Evolutionary conservation across 768 basidiomycete species (phyloP).

Genomic region (Naganishia friedmannii): DNA sequence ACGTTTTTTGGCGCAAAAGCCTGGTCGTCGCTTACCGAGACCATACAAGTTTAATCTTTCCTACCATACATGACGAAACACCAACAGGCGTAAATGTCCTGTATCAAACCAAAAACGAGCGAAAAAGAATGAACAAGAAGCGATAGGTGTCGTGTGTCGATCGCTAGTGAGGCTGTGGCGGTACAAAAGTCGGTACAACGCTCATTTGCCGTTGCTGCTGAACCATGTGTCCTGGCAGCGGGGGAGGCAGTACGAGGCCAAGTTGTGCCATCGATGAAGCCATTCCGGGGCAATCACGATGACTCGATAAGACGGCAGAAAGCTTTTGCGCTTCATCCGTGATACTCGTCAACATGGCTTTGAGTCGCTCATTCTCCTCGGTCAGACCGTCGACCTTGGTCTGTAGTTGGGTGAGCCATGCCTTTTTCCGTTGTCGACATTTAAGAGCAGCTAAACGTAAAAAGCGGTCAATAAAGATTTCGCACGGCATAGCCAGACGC

Average conservation of each 20-base stretch:
- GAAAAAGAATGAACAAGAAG: neutral
- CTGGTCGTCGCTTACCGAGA: neutral
- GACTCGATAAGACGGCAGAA: slow-evolving; percentile 53
- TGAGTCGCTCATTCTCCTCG: slow-evolving; percentile 93
- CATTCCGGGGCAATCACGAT: slow-evolving; percentile 52
- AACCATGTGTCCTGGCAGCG: slow-evolving; percentile 6
- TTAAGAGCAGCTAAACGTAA: slow-evolving; percentile 77
- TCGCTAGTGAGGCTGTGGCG: slow-evolving; percentile 2
- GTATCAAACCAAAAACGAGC: neutral
- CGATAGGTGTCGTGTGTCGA: neutral
- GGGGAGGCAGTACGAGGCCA: slow-evolving; percentile 24
- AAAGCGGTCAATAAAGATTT: too few species aligned
- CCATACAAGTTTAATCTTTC: neutral
- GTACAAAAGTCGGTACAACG: slow-evolving; percentile 14
- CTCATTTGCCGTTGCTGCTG: slow-evolving; percentile 18
- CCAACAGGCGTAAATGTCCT: neutral
- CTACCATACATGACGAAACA: neutral
- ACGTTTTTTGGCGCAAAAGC: neutral
- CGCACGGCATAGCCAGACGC: too few species aligned
- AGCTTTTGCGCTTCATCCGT: slow-evolving; percentile 89
- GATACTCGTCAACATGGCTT: slow-evolving; percentile 76
- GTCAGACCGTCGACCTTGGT: slow-evolving; percentile 85
- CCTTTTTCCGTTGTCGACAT: slow-evolving; percentile 98
- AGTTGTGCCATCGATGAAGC: slow-evolving; percentile 31
- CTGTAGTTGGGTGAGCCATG: slow-evolving; percentile 89